Conservation (phyloP, 495 filamentous ascomycete species). For the Neurospora sp. region DNA sequence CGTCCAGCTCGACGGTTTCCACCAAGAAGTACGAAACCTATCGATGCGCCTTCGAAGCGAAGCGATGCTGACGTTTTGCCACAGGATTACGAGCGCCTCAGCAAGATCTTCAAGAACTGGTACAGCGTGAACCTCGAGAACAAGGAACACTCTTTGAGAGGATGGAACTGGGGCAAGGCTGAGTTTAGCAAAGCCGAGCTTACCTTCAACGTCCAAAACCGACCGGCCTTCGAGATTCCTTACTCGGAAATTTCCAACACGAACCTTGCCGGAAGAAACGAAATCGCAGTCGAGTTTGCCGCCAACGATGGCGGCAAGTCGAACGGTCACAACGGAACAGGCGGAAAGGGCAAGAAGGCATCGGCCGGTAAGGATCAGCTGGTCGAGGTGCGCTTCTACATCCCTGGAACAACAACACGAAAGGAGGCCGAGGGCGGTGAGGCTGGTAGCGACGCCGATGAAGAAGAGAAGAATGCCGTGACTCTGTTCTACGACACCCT, state of each 20-base stretch:
- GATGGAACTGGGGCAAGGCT: constrained; percentile 99
- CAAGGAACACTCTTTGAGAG: constrained; percentile 87
- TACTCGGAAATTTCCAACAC: constrained; percentile 98
- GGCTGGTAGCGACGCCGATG: constrained; percentile 55
- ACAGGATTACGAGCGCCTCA: constrained; percentile 81
- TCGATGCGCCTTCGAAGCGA: background rate
- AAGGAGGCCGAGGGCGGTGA: constrained; percentile 73
- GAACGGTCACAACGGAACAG: constrained; percentile 67
- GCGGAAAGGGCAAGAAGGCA: constrained; percentile 77
- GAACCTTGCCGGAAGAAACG: constrained; percentile 94
- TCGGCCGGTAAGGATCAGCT: constrained; percentile 83
- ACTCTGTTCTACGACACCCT: constrained; percentile 93
- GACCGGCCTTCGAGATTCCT: constrained; percentile 93
- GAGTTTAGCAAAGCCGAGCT: constrained; percentile 95
- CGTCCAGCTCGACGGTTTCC: constrained; percentile 90
- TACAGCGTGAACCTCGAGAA: constrained; percentile 87
- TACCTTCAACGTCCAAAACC: constrained; percentile 91
- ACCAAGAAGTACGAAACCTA: constrained; percentile 57
- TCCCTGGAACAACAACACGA: constrained; percentile 80
- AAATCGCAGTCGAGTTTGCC: constrained; percentile 92
- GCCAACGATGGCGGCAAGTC: constrained; percentile 55
- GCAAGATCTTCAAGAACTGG: constrained; percentile 90
- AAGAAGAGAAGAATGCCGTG: constrained; percentile 84
- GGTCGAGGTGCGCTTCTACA: constrained; percentile 98
- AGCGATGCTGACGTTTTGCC: constrained; percentile 3